phyloP scores from a whole-genome alignment of 192 early-diverging fungal species.

The Mortierella antarctica region DNA sequence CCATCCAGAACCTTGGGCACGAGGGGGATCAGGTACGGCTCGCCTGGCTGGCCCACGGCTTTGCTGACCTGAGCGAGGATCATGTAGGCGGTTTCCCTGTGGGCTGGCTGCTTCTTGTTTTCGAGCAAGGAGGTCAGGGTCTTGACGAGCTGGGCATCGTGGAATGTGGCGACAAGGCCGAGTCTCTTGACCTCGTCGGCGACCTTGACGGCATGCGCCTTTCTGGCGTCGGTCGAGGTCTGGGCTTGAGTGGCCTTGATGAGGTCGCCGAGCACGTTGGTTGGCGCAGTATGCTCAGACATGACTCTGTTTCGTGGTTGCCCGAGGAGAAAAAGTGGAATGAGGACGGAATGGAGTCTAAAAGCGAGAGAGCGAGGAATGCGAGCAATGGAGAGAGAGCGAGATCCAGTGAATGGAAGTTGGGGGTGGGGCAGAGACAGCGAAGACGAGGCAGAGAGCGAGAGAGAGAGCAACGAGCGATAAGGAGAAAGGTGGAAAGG shows the following conservation, averaged over 20 bases:
- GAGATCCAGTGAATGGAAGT: constrained; percentile 14
- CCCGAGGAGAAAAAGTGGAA: too few relatives aligned
- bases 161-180: constrained; percentile 68
- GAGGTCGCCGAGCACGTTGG: constrained; percentile 54
- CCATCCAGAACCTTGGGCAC: constrained; percentile 71
- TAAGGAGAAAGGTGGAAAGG: too few relatives aligned
- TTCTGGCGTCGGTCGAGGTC: constrained; percentile 22
- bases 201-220: constrained; percentile 59
- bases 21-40: constrained; percentile 72
- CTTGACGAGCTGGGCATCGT: constrained; percentile 65
- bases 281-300: constrained; percentile 11
- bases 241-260: constrained; percentile 48
- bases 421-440: neutral
- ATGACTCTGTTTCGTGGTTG: neutral
- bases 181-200: constrained; percentile 58
- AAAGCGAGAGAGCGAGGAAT: neutral
- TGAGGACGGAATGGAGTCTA: too few relatives aligned
- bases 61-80: constrained; percentile 66
- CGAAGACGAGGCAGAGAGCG: neutral
- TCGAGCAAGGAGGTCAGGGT: constrained; percentile 64
- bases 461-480: neutral
- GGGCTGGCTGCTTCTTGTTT: constrained; percentile 73
- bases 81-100: constrained; percentile 69
- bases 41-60: constrained; percentile 66
- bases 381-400: constrained; percentile 2